Percentiles rank a stretch among this genome's conserved stretches.
Evolutionary conservation across 1,284 basidiomycete genomes (phyloP).

Genomic region (Chondrostereum purpureum): DNA sequence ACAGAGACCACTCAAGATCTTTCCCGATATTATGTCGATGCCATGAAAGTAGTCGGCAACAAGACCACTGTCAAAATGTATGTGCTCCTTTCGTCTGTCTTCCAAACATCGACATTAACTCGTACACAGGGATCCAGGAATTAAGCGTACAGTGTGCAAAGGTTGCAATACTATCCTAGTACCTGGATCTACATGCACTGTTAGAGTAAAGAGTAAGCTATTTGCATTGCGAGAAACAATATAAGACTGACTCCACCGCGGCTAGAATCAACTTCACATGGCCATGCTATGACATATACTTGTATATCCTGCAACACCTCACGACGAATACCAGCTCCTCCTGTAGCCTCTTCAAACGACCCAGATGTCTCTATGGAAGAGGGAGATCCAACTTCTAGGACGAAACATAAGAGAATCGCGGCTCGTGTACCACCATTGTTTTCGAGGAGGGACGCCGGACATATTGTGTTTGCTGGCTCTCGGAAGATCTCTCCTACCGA

Average conservation of each 20-base stretch:
- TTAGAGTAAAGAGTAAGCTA: constrained; percentile 57
- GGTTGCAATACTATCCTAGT: constrained; percentile 58
- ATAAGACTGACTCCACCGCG: background rate
- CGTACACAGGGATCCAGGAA: constrained; percentile 61
- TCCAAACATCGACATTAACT: constrained; percentile 4
- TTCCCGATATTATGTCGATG: constrained; percentile 52
- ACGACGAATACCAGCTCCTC: constrained; percentile 60
- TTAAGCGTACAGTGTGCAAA: constrained; percentile 74
- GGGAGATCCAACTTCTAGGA: constrained; percentile 9
- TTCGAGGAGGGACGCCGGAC: constrained; percentile 45
- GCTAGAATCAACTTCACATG: constrained; percentile 43
- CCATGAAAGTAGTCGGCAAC: constrained; percentile 66
- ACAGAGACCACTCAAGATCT: constrained; percentile 37
- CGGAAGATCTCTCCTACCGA: constrained; percentile 27
- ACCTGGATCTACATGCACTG: constrained; percentile 56
- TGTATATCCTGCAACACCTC: constrained; percentile 47
- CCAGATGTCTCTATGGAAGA: constrained; percentile 3
- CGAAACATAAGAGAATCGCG: constrained; percentile 14
- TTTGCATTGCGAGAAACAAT: background rate
- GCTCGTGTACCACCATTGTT: constrained; percentile 47
- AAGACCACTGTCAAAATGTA: constrained; percentile 74
- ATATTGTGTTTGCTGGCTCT: constrained; percentile 57
- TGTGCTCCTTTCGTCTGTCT: constrained; percentile 21
- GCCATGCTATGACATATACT: constrained; percentile 47
- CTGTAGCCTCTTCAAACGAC: constrained; percentile 17